A percentile compares a stretch with the other conserved stretches of the same genome.
phyloP scores from a whole-genome alignment of 2,329 filamentous ascomycete genomes.

The Exophiala mesophila region DNA sequence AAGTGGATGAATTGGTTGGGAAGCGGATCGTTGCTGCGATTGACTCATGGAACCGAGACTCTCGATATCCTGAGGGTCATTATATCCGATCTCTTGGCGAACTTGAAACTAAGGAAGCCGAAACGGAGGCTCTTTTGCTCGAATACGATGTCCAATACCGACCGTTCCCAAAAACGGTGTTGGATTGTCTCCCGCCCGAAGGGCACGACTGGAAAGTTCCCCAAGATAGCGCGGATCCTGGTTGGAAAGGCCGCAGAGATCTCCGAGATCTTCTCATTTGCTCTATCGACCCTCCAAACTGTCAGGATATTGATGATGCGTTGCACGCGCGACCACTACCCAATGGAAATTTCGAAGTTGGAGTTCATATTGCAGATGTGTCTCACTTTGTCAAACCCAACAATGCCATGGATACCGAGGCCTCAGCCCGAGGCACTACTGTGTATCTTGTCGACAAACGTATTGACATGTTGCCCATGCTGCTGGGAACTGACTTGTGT shows the following conservation, averaged over 20 bases:
- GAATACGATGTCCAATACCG: slow-evolving; percentile 98
- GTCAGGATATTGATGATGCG: slow-evolving; percentile 97
- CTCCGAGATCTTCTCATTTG: slow-evolving; percentile 82
- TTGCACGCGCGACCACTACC: slow-evolving; percentile 78
- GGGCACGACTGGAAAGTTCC: slow-evolving; percentile 95
- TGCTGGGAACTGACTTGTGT: slow-evolving; percentile 92
- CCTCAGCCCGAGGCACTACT: slow-evolving; percentile 87
- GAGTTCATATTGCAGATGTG: slow-evolving; percentile 98
- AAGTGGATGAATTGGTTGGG: slow-evolving; percentile 80
- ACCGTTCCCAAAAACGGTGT: slow-evolving; percentile 89
- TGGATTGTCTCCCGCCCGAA: slow-evolving; percentile 86
- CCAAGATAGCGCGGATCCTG: slow-evolving; percentile 68
- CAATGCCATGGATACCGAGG: slow-evolving; percentile 95
- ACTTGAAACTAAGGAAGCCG: slow-evolving; percentile 92
- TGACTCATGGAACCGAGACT: slow-evolving; percentile 91
- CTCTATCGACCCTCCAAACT: slow-evolving; percentile 94
- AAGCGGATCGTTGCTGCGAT: slow-evolving; percentile 91
- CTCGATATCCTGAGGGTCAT: slow-evolving; percentile 85
- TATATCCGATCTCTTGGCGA: slow-evolving; percentile 91
- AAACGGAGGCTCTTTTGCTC: slow-evolving; percentile 88
- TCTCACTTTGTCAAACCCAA: slow-evolving; percentile 97
- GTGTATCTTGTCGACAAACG: slow-evolving; percentile 98
- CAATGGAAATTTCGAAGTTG: slow-evolving; percentile 93
- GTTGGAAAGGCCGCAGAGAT: slow-evolving; percentile 82
- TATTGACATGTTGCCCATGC: slow-evolving; percentile 97